These are phyloP conservation scores for Solanum lycopersicoides DNA, from an alignment of 257 asterid species.

Conservation along the genomic window DNA sequence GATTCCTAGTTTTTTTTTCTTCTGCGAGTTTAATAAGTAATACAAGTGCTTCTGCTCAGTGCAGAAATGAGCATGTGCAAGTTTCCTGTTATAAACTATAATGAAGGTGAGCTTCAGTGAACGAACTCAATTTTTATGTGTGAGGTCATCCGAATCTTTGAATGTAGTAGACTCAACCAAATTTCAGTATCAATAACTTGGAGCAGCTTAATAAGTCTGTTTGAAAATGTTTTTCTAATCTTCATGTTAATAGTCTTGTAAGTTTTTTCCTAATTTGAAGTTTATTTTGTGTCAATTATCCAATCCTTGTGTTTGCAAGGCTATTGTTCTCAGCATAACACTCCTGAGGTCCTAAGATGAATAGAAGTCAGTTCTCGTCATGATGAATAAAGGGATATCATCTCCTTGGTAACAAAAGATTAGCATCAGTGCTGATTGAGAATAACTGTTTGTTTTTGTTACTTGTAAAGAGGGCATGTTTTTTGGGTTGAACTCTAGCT, in stretches of 20 bases:
- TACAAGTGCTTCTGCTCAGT: neutral
- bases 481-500: neutral
- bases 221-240: neutral
- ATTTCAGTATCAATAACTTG: neutral
- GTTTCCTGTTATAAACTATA: neutral
- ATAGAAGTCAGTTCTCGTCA: neutral
- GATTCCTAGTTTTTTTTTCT: neutral
- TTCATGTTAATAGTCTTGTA: neutral
- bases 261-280: neutral
- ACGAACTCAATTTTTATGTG: neutral
- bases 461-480: neutral
- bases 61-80: neutral
- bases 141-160: neutral
- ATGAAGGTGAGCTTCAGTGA: neutral
- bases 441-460: neutral
- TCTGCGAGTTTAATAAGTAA: neutral
- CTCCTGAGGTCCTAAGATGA: neutral
- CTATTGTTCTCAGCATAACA: neutral
- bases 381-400: neutral
- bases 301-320: neutral
- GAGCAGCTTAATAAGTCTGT: neutral
- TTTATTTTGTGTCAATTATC: neutral
- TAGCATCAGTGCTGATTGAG: neutral
- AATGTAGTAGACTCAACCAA: neutral
- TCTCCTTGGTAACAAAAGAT: neutral